These are phyloP conservation scores for Ceratobasidium sp. DNA, from an alignment of 1,284 basidiomycete genomes.

Conservation along the genomic window DNA sequence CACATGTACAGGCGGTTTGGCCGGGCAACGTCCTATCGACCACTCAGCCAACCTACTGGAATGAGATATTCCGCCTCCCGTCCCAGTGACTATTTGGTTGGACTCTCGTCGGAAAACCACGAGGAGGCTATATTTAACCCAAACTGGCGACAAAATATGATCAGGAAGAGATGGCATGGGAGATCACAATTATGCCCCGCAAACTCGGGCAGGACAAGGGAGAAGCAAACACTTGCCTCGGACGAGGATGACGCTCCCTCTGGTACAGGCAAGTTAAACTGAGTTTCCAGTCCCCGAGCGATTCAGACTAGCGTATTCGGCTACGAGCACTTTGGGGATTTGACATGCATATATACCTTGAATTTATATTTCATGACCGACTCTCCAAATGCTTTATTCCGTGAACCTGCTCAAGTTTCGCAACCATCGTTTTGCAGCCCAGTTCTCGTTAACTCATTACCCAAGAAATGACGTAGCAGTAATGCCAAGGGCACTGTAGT, in stretches of 20 bases:
- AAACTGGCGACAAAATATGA: too few relatives aligned
- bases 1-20: too few relatives aligned
- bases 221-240: not conserved
- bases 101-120: too few relatives aligned
- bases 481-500: not conserved
- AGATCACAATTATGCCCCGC: not conserved
- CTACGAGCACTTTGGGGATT: conserved; percentile 7
- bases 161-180: too few relatives aligned
- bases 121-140: too few relatives aligned
- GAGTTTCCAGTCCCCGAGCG: conserved; percentile 81
- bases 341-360: conserved; percentile 60
- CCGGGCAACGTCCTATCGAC: too few relatives aligned
- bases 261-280: conserved; percentile 93
- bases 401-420: conserved; percentile 59
- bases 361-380: conserved; percentile 88
- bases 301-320: conserved; percentile 61
- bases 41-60: too few relatives aligned
- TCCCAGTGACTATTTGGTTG: too few relatives aligned
- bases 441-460: not conserved
- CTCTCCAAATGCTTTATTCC: conserved; percentile 85
- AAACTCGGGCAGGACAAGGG: not conserved
- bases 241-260: conserved; percentile 59
- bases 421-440: conserved; percentile 24
- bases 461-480: too few relatives aligned
- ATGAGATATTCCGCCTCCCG: too few relatives aligned